Percentiles rank a stretch among this genome's conserved stretches.
These are phyloP conservation scores for Pythium diclinum DNA, from an alignment of 352 stramenopile species.

Conservation along the genomic window DNA sequence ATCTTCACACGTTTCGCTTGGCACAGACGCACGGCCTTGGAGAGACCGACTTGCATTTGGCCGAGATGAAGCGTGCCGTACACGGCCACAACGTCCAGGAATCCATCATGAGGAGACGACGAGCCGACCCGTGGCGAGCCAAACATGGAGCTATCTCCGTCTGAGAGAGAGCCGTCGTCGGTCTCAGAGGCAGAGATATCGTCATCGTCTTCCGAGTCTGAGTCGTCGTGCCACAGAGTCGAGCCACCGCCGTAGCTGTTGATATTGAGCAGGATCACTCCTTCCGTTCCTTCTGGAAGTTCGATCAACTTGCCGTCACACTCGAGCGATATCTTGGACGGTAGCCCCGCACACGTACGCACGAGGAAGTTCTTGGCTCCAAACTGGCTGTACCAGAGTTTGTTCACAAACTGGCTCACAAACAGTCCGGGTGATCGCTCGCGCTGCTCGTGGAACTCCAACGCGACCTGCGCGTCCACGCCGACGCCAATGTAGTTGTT, in stretches of 20 bases:
- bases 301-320: conserved; percentile 74
- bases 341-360: conserved; percentile 72
- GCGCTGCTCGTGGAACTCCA: conserved; percentile 90
- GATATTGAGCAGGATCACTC: conserved; percentile 88
- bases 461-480: conserved; percentile 87
- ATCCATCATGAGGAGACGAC: conserved; percentile 85
- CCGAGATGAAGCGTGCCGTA: conserved; percentile 92
- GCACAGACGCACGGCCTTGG: conserved; percentile 73
- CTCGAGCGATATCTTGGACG: conserved; percentile 69
- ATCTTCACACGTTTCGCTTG: conserved; percentile 66
- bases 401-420: conserved; percentile 89
- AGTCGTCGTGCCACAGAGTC: conserved; percentile 86
- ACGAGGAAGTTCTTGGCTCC: conserved; percentile 87
- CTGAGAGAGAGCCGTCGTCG: conserved; percentile 31
- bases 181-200: conserved; percentile 28
- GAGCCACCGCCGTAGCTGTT: conserved; percentile 86
- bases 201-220: conserved; percentile 51
- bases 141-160: conserved; percentile 22
- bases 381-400: conserved; percentile 89
- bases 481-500: conserved; percentile 88
- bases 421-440: conserved; percentile 86
- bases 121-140: conserved; percentile 35
- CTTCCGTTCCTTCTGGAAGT: conserved; percentile 74
- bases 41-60: conserved; percentile 91
- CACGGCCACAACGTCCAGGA: conserved; percentile 92